Evolutionary conservation across 140 eudicot species (phyloP), one percentile per base, ranked within the genome.

Genomic region (Ambrosia hybrid): DNA sequence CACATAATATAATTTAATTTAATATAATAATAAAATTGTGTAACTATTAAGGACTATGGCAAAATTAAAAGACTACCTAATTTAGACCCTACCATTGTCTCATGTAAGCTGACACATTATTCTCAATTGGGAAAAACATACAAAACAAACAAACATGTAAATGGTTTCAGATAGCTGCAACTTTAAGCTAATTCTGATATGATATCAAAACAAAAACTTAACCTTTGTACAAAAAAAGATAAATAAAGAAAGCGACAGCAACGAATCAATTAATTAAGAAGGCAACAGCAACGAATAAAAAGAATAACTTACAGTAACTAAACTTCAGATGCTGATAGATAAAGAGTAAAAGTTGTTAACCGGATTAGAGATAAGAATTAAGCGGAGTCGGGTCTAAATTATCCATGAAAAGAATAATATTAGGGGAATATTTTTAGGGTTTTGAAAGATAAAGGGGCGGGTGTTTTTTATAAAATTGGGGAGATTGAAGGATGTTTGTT

Each of bases 391-490:
- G 53, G 59, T 5, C 66, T 41, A 73, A 26, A 59, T 67, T 67
- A 46, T 69, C 73, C 84, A 80, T 75, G 26, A 75, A 38, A 74
- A 39, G 34, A 51, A 33, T 9, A 45, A 67, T 21, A 26, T n/a
- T 60, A 61, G 49, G 62, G 68, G 80, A 68, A 4, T 17, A 33
- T 10, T 12, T 52, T 58, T 69, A 75, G 84, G 80, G 80, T 16
- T 79, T 79, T 45, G 26, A 21, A 48, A 33, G 62, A 16, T 14
- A 16, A 70, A 46, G 37, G 21, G 45, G 9, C n/a, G 62, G 39
- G n/a, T 55, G 0, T 21, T 21, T 21, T 21, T 21, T 21, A 21
- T 21, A 21, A 21, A 21, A 21, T 65, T 49, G 10, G 36, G 55
- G 37, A 15, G 49, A 78, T 58, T 67, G 43, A 6, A 51, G 39